A percentile compares a stretch with the other conserved stretches of the same genome.
These are phyloP conservation scores for Coemansia sp. DNA, from an alignment of 192 early-diverging fungal species.

Conservation along the genomic window DNA sequence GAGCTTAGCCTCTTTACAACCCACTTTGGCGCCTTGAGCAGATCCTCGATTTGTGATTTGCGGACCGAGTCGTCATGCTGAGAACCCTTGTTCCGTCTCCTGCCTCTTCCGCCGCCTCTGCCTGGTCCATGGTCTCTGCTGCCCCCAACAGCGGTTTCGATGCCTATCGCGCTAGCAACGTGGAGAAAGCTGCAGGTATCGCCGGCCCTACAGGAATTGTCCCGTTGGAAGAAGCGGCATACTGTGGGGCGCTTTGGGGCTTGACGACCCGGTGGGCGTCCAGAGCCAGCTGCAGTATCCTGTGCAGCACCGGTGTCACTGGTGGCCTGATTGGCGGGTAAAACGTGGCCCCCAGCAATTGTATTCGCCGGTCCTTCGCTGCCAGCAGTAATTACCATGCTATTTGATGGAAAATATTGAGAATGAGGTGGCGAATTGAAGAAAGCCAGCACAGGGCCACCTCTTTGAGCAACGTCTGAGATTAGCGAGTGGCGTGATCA, in stretches of 20 bases:
- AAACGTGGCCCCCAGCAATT: conserved; percentile 10
- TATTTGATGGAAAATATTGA: background rate
- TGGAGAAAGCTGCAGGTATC: conserved; percentile 35
- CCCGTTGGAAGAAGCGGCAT: conserved; percentile 37
- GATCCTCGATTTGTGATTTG: conserved; percentile 31
- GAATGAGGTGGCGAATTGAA: too few relatives aligned
- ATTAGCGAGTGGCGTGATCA: too few relatives aligned
- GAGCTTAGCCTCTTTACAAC: conserved; percentile 26
- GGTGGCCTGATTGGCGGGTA: background rate
- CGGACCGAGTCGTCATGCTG: conserved; percentile 11
- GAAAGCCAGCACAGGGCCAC: too few relatives aligned
- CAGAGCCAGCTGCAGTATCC: background rate
- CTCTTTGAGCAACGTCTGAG: too few relatives aligned
- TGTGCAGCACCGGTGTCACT: background rate
- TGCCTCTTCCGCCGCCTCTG: background rate
- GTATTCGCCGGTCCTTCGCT: conserved; percentile 15
- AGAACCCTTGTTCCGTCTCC: background rate
- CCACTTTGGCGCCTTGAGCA: conserved; percentile 30
- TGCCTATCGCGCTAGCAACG: background rate
- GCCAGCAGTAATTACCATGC: conserved; percentile 21
- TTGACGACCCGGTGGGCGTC: background rate
- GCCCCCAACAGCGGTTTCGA: background rate
- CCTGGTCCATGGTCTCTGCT: background rate
- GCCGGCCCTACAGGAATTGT: conserved; percentile 23
- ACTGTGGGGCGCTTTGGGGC: background rate